Percentiles rank a stretch among this genome's conserved stretches.
Evolutionary conservation across 768 basidiomycete species (phyloP).

Genomic region (Suillus hirtellus): DNA sequence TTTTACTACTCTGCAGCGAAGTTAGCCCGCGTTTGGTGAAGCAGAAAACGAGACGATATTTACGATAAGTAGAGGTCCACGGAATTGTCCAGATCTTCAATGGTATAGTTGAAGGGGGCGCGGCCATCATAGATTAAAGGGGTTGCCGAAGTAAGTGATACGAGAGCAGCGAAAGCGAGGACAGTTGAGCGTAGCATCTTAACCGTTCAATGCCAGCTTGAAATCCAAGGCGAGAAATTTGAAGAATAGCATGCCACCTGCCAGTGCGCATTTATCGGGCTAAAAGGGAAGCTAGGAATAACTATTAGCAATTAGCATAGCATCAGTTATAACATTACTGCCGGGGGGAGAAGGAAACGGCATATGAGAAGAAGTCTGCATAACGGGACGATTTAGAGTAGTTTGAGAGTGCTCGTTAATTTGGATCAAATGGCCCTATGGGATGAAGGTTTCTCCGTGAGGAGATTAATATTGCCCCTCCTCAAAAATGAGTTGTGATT

Average conservation of each 20-base stretch:
- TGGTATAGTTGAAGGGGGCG: constrained; percentile 44
- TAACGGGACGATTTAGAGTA: neutral
- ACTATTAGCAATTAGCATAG: neutral
- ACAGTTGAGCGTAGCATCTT: neutral
- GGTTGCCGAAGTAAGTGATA: constrained; percentile 21
- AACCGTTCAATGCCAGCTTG: neutral
- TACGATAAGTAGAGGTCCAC: constrained; percentile 57
- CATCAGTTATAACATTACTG: constrained; percentile 2
- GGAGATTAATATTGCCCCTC: neutral
- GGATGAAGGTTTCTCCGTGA: neutral
- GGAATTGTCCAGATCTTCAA: constrained; percentile 45
- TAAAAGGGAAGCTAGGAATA: neutral
- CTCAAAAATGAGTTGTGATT: neutral
- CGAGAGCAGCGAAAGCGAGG: neutral
- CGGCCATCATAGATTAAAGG: constrained; percentile 55
- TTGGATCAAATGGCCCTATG: neutral
- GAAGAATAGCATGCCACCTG: neutral
- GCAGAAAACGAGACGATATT: constrained; percentile 19
- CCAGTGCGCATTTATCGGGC: neutral
- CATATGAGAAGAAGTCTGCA: constrained; percentile 1
- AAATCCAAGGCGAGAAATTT: neutral
- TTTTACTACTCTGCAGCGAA: constrained; percentile 49
- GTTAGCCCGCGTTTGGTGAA: neutral
- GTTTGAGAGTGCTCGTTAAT: neutral
- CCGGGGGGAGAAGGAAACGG: constrained; percentile 1